Percentiles rank a stretch among this genome's conserved stretches.
phyloP scores from a whole-genome alignment of 2,329 filamentous ascomycete species.

The Claviceps sp. region DNA sequence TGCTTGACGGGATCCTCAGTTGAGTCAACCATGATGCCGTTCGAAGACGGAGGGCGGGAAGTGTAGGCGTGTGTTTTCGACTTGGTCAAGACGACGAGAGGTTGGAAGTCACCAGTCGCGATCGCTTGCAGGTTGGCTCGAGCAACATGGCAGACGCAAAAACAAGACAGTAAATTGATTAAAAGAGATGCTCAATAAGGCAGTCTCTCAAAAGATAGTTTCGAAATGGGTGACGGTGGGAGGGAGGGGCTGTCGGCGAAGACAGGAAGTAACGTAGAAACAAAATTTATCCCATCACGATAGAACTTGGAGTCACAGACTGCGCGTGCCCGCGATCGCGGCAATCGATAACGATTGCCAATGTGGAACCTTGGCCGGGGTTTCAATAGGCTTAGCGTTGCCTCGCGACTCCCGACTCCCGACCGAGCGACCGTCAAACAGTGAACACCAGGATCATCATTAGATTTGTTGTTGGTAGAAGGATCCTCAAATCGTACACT shows the following conservation, averaged over 20 bases:
- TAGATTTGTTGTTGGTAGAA: no score
- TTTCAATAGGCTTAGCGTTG: no score
- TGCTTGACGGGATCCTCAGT: slow-evolving; percentile 5
- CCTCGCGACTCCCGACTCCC: no score
- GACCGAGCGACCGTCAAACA: no score
- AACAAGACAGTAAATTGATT: not conserved
- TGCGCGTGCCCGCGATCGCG: no score
- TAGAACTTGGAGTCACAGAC: no score
- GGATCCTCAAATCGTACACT: no score
- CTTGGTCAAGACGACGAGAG: slow-evolving; percentile 2
- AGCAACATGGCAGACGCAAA: slow-evolving; percentile 6
- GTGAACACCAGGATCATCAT: no score
- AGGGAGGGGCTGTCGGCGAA: not conserved
- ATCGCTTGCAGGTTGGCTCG: slow-evolving; percentile 1
- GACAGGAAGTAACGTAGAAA: not conserved
- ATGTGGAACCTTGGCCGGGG: no score
- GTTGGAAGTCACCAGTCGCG: slow-evolving; percentile 2
- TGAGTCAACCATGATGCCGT: slow-evolving; percentile 3
- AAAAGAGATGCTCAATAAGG: not conserved
- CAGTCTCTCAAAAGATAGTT: not conserved
- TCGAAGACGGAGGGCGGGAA: not conserved
- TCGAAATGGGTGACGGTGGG: not conserved
- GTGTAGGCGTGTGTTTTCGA: not conserved
- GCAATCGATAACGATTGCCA: no score
- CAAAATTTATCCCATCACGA: not conserved